These are phyloP conservation scores for Nicotiana undulata DNA, from an alignment of 257 asterid species.

Conservation along the genomic window DNA sequence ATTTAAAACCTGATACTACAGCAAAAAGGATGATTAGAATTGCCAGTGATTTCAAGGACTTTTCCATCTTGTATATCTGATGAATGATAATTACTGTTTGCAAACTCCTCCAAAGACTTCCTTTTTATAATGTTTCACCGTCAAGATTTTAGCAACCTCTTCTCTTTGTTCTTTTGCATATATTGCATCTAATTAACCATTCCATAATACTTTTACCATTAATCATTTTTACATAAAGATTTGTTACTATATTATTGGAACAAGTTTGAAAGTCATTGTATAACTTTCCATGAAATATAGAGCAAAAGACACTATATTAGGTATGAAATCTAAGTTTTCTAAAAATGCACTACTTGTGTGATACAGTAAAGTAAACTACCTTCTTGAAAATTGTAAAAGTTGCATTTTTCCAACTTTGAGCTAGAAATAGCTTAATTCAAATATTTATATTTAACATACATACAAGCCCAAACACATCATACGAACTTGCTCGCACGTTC, in stretches of 20 bases:
- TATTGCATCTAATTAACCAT: background rate
- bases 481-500: no score
- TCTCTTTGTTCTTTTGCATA: background rate
- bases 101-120: background rate
- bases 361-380: no score
- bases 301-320: no score
- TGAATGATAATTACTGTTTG: background rate
- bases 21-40: background rate
- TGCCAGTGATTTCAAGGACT: background rate
- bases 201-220: background rate
- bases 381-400: no score
- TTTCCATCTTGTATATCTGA: background rate
- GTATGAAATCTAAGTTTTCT: no score
- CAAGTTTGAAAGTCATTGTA: background rate
- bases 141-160: background rate
- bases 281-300: background rate
- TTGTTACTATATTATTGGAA: background rate
- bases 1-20: background rate
- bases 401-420: no score
- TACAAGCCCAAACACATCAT: no score
- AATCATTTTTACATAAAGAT: background rate
- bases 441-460: no score
- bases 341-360: no score
- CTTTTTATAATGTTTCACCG: background rate
- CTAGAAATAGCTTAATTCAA: no score